Base-by-base conservation (phyloP, 1,284 basidiomycete species). In the Ganoderma leucocontextum region DNA sequence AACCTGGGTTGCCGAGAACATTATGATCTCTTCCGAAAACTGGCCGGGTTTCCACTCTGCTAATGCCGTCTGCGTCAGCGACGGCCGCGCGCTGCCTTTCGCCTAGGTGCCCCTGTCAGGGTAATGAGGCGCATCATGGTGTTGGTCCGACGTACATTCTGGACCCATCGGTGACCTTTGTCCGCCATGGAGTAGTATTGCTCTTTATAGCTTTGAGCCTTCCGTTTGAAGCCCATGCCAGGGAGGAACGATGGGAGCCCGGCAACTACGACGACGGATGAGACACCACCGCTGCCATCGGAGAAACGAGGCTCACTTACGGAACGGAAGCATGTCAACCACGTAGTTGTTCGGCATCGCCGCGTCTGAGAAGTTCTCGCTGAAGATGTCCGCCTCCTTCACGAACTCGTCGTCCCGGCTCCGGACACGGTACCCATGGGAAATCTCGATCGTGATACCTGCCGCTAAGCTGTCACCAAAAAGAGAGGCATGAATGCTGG, bases 1-100 rank as follows among this genome's bases (percentile, higher is more conserved):
- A 15, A 71, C 65, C 35, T 71, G 67, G 10, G 67, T 65, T 10
- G 67, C 65, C 5, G 62, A 63, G 61, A 67, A 69, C 65, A 60
- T 69, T 44, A 71, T 57, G 38, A 71, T 42, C n/a, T 63, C 59
- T 4, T 69, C 64, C 2, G 70, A 35, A 52, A 63, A 38, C 17
- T 70, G 44, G 6, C 47, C 62, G 2, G 63, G 39, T 89, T 69
- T 87, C 86, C 57, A 91, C 78, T 70, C 91, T 87, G 70, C 87
- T 86, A 74, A 89, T 85, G 58, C 83, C 77, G 53, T 82, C 75
- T 4, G 73, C 69, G 38, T 80, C 75, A 19, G 72, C 13, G 58
- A 69, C 33, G 13, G 59, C 25, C 39, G 65, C 72, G 38, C 72
- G 63, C 61, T 78, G 75, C 64, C 71, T 12, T 72, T 55, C 2